Evolutionary conservation across 2,329 filamentous ascomycete species (phyloP), one percentile per base, ranked within the genome.

Genomic region (Aspergillus jensenii): DNA sequence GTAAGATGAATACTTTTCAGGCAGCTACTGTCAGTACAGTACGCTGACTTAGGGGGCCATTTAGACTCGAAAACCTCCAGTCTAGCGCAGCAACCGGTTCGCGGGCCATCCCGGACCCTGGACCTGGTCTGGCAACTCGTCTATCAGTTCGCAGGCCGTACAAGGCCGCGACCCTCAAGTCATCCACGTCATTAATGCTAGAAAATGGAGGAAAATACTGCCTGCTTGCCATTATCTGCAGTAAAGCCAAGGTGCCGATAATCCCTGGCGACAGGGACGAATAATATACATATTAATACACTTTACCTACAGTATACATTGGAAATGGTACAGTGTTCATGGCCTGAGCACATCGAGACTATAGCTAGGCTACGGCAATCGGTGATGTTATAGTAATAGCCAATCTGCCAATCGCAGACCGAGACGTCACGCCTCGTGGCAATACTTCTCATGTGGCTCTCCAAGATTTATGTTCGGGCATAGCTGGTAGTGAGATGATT

Each of bases 51-150:
- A 27, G 25, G 25, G 25, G 25, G n/a, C 25, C 25, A 27, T 27
- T 27, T 27, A 27, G 25, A 27, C 25, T 27, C 25, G 25, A 27
- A 8, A 27, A 27, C 25, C 2, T 27, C 25, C 25, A 27, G 25
- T 27, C 25, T 27, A 2, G 2, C 25, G 25, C 25, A 27, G 25
- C 25, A 27, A 27, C 25, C 25, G 7, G 25, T 27, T 27, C 25
- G 25, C 25, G 25, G 25, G 25, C 25, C 44, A 47, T 47, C 44
- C 44, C 25, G 14, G 23, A 25, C 44, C 44, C 33, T 47, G 25
- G 44, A 47, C 44, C 44, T 47, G 25, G 44, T 47, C 44, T 47
- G 44, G 44, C 44, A 47, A 48, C 45, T 48, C 45, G 27, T 48
- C 45, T 33, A 48, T 48, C 15, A 35, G 27, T 35, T 48, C 33